These are phyloP conservation scores for Rhodotorula kratochvilovae DNA, from an alignment of 768 basidiomycete species.

Conservation along the genomic window DNA sequence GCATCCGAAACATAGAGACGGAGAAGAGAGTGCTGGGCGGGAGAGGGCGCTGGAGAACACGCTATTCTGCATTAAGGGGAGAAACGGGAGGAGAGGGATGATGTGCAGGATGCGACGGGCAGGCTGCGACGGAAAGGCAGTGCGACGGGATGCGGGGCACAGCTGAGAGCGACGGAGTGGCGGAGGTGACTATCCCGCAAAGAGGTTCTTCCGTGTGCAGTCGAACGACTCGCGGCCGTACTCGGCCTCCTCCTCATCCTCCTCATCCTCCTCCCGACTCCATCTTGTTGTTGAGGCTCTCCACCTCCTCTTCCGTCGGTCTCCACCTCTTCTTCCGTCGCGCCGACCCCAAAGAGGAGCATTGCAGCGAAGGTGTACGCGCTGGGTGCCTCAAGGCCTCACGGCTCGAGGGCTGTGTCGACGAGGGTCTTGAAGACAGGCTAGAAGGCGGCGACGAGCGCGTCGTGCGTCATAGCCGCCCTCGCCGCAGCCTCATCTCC, in stretches of 20 bases:
- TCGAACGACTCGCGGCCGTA: conserved; percentile 19
- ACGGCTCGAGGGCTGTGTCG: conserved; percentile 85
- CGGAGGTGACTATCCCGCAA: background rate
- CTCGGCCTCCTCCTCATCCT: conserved; percentile 38
- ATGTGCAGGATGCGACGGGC: too few species aligned
- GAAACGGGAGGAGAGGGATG: too few species aligned
- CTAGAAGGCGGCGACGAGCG: conserved; percentile 64
- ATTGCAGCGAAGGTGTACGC: conserved; percentile 63
- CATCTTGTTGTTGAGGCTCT: conserved; percentile 27
- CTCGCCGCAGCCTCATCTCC: too few species aligned
- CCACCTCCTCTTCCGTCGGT: conserved; percentile 30
- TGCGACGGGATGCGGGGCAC: too few species aligned
- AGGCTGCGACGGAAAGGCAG: too few species aligned
- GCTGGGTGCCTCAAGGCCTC: conserved; percentile 77
- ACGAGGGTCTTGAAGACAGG: conserved; percentile 71
- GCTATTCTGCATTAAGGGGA: too few species aligned
- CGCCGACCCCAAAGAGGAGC: conserved; percentile 23
- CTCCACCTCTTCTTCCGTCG: too few species aligned
- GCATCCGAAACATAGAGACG: too few species aligned
- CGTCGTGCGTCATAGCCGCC: conserved; percentile 57
- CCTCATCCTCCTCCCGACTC: conserved; percentile 30
- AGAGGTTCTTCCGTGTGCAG: conserved; percentile 15
- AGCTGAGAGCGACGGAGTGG: too few species aligned
- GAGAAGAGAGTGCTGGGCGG: too few species aligned
- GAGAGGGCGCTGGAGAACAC: too few species aligned